Evolutionary conservation across 805 yeast genomes (phyloP), one percentile per base, ranked within the genome.

Genomic region (Kodamaea hsintzibuensis): DNA sequence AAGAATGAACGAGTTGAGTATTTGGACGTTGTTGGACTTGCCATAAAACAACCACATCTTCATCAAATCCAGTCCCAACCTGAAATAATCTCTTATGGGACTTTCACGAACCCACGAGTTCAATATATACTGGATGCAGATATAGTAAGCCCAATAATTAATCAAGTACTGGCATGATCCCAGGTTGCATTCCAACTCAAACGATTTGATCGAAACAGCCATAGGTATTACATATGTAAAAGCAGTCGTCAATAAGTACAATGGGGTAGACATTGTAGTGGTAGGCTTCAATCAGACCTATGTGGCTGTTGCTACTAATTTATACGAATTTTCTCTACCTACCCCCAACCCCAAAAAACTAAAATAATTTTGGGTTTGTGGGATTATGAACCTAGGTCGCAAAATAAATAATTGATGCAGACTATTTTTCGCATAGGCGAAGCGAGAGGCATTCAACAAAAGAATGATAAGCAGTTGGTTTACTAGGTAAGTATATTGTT

Each of bases 141-240:
- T 38, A 45, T 52, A 58, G 51, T 58, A 58, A n/a, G 55, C n/a
- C 61, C 61, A 58, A 47, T 58, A 58, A 54, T 58, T 58, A 38
- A 58, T 40, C 38, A 58, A 50, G 16, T 56, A 58, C 48, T 48
- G 47, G 51, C 37, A 50, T 13, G 61, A 51, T 33, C 43, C 18
- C 50, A 52, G 3, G 46, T 43, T 19, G 47, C 42, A 46, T n/a
- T 39, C 37, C n/a, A 37, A 17, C 17, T 49, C 51, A 37, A 58
- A 49, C 27, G 57, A 43, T 35, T 54, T 55, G 42, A 55, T 22
- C 5, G 61, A 49, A 9, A 58, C 53, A 27, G 52, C 58, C 47
- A 58, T 33, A 7, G 61, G 61, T 1, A 58, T 46, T 19, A 50
- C 39, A 18, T 42, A 55, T 13, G 58, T 57, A 25, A 51, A 52